Evolutionary conservation across 495 filamentous ascomycete species (phyloP), one percentile per base, ranked within the genome.

Genomic region (Penicillium chermesinum): DNA sequence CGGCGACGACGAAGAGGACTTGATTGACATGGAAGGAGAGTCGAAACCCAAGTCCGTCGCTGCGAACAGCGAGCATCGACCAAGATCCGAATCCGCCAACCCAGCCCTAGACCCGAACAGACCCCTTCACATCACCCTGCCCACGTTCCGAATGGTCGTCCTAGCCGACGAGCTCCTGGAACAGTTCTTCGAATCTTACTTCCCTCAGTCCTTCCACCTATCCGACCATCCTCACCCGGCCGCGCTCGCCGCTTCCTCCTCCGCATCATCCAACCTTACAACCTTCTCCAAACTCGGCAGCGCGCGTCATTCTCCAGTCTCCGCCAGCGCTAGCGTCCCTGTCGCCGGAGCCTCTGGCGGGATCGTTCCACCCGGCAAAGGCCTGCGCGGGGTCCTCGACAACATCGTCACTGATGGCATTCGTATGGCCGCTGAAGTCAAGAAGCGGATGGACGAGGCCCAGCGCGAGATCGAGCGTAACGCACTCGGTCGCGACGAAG

Each of bases 61-160:
- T 16, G 21, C 46, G 4, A 50, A 41, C 7, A 38, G 58, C 35
- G 48, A 54, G 25, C 49, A 57, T 35, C 49, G 37, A 49, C 54
- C 52, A 14, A 35, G 47, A 17, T 71, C 70, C 9, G 64, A 72
- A 44, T 62, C 73, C 16, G 89, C 90, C 19, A 98, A 98, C 59
- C 78, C 83, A 13, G 93, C 93, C 18, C 82, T 98, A 4, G 89
- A 98, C 62, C 93, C 93, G 0, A 80, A 85, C 36, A 90, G 93
- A 48, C 93, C 93, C 0, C 78, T 98, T 0, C 85, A 95, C 64
- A 96, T 98, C 61, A 97, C 94, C 7, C 82, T 98, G 7, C 94
- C 94, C 0, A 98, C 93, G 16, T 98, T 98, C 78, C 86, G 93
- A 54, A 98, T 98, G 93, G 89, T 98, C 18, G 84, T 98, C 37